These are phyloP conservation scores for Vigna trinervia DNA, from an alignment of 306 rosid genomes.

Conservation along the genomic window DNA sequence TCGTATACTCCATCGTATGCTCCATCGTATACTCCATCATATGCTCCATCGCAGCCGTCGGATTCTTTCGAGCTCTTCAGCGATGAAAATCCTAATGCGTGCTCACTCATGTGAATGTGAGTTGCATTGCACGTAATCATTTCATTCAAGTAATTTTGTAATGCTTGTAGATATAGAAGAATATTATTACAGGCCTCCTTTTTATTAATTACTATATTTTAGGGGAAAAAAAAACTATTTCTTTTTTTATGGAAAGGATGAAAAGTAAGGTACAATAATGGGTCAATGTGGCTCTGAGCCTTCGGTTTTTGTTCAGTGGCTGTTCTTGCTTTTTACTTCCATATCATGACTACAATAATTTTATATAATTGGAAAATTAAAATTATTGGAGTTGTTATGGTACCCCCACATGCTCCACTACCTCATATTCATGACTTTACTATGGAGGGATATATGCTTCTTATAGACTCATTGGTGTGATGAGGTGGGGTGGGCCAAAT, in stretches of 20 bases:
- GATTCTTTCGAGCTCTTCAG: slow-evolving; percentile 75
- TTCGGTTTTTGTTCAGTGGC: slow-evolving; percentile 25
- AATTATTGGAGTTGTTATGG: neutral
- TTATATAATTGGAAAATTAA: too few species aligned
- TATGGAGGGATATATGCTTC: neutral
- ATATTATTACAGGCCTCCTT: slow-evolving; percentile 5
- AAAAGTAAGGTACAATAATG: slow-evolving; percentile 36
- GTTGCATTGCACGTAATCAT: slow-evolving; percentile 1
- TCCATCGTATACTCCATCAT: slow-evolving; percentile 37
- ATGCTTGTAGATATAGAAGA: slow-evolving; percentile 45
- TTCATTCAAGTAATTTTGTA: slow-evolving; percentile 47
- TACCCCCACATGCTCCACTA: neutral
- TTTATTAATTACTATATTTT: neutral
- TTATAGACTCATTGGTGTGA: neutral
- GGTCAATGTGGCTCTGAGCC: neutral
- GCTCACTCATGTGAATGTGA: slow-evolving; percentile 55
- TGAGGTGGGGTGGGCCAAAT: slow-evolving; percentile 37
- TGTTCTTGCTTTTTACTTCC: neutral
- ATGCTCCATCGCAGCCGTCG: slow-evolving; percentile 49
- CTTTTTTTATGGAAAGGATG: slow-evolving; percentile 9
- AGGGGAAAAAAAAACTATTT: neutral
- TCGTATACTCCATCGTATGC: slow-evolving; percentile 38
- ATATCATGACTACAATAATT: too few species aligned
- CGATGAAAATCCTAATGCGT: slow-evolving; percentile 89
- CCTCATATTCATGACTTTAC: neutral